Evolutionary conservation across 2,329 filamentous ascomycete genomes (phyloP), one percentile per base, ranked within the genome.

Genomic region (Microsporum ferrugineum): DNA sequence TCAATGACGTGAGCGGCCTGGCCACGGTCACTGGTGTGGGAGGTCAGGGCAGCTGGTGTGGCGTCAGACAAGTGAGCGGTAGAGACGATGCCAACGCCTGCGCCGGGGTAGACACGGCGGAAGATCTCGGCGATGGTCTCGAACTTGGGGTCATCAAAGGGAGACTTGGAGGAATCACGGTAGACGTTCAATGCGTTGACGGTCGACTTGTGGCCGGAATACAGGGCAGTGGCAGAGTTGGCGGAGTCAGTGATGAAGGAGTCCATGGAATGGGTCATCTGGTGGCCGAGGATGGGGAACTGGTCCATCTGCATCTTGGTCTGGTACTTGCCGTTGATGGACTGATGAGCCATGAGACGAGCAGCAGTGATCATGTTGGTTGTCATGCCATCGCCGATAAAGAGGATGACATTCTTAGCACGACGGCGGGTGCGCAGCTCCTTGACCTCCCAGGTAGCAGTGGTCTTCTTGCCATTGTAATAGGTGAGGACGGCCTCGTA

Each of bases 201-300:
- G 0, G 84, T 88, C 69, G 84, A 87, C 80, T 94, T 94, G 78
- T 94, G 89, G 38, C 89, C 89, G 29, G 83, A 85, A 77, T 92
- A 94, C 17, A 94, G 78, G 14, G 89, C 88, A 49, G 87, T 89
- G 2, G 89, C 89, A 3, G 87, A 90, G 76, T 94, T 94, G 74
- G 89, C 89, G 63, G 86, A 89, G 73, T 94, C 89, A 41, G 89
- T 94, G 71, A 94, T 92, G 79, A 88, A 92, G 57, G 80, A 85
- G 76, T 92, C 88, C 70, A 94, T 84, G 1, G 88, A 91, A 75
- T 92, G 88, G 8, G 89, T 91, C 86, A 94, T 92, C 75, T 92
- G 89, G 72, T 95, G 89, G 23, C 89, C 89, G 8, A 92, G 71
- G n/a, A 91, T 82, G 2, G 89, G 89, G 75, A 94, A 94, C 70